A percentile compares a stretch with the other conserved stretches of the same genome.
Conservation (phyloP, 352 stramenopile genomes). For the Pythium phragmiticola region DNA sequence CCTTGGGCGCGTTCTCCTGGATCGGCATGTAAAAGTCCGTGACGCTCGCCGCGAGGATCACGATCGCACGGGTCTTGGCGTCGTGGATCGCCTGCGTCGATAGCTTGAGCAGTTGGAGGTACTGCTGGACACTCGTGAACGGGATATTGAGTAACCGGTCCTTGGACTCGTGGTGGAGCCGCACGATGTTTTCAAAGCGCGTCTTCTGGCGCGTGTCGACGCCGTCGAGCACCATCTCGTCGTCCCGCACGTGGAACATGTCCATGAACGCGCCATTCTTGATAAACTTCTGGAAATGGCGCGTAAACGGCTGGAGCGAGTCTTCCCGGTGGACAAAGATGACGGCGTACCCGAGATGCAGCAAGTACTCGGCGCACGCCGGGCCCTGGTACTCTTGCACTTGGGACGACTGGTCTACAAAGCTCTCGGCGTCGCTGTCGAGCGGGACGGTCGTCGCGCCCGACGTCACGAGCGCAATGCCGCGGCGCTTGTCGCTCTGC, state of each 20-base stretch:
- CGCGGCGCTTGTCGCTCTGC: conserved; percentile 38
- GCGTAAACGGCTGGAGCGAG: conserved; percentile 79
- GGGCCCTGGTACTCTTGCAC: conserved; percentile 77
- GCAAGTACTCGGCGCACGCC: conserved; percentile 74
- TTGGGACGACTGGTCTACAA: conserved; percentile 71
- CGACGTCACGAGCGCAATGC: conserved; percentile 80
- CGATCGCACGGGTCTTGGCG: conserved; percentile 61
- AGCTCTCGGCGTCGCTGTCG: conserved; percentile 57
- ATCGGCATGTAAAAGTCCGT: conserved; percentile 79
- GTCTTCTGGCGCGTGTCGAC: conserved; percentile 60
- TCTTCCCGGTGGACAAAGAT: conserved; percentile 80
- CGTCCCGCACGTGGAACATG: conserved; percentile 66
- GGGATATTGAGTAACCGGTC: conserved; percentile 69
- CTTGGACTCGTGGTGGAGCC: conserved; percentile 61
- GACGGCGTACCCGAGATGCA: conserved; percentile 77
- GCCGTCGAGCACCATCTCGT: conserved; percentile 57
- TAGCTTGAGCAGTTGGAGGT: conserved; percentile 68
- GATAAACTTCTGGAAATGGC: conserved; percentile 84
- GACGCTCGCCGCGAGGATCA: conserved; percentile 73
- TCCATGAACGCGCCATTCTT: conserved; percentile 79
- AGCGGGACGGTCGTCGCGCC: conserved; percentile 79
- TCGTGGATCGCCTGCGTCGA: conserved; percentile 53
- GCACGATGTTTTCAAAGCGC: conserved; percentile 65
- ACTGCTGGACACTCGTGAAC: conserved; percentile 84
- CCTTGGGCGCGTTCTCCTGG: conserved; percentile 23